Conservation (phyloP, 2,329 filamentous ascomycete species). For the Hymenoscyphus scutula region DNA sequence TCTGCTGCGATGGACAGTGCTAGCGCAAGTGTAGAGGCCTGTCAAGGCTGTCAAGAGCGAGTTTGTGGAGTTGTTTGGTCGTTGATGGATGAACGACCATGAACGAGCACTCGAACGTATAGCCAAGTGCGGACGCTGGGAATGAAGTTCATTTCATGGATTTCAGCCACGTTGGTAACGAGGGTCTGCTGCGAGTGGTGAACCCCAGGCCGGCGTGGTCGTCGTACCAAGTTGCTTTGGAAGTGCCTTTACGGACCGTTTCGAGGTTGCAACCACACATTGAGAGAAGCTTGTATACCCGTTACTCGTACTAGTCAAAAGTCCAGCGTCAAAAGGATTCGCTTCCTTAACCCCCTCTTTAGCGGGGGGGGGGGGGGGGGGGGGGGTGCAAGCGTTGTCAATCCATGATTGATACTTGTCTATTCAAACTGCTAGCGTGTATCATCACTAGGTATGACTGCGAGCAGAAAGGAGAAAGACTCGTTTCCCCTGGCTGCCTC, state of each 20-base stretch:
- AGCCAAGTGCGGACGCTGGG: not conserved
- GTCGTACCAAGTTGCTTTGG: not conserved
- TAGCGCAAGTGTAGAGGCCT: not conserved
- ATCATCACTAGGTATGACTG: not conserved
- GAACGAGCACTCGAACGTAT: not conserved
- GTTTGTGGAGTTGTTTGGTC: not conserved
- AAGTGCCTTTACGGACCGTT: not conserved
- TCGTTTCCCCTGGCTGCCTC: not conserved
- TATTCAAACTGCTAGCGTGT: not conserved
- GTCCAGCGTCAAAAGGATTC: not conserved
- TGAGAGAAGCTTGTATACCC: not conserved
- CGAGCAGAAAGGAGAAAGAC: not conserved
- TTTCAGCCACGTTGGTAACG: slow-evolving; percentile 22
- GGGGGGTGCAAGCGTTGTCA: not conserved
- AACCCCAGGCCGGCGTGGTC: not conserved
- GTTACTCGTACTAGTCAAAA: not conserved
- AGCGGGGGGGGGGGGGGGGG: too few species aligned
- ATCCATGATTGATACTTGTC: not conserved
- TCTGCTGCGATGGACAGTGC: not conserved
- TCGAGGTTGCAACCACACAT: not conserved
- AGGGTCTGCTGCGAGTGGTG: slow-evolving; percentile 2
- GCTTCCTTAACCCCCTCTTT: not conserved
- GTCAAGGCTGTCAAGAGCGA: not conserved
- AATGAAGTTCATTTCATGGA: slow-evolving; percentile 2
- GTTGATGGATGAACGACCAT: not conserved